Evolutionary conservation across 1,284 basidiomycete genomes (phyloP), one percentile per base, ranked within the genome.

Genomic region (Phlebopus sp.): DNA sequence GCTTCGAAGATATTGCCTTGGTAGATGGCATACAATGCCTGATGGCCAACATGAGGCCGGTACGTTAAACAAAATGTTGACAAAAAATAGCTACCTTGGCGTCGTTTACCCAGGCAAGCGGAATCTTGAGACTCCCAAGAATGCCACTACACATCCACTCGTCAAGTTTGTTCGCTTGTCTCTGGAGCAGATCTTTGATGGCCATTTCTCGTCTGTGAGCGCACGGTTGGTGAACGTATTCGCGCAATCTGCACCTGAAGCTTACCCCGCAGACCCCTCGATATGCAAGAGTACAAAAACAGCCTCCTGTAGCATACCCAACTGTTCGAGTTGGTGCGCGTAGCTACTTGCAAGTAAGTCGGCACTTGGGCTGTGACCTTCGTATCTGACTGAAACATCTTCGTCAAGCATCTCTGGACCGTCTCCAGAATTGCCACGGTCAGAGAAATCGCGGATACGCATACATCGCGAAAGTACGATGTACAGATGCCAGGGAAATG

Each of bases 401-500:
- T 76, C 77, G 1, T 67, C 66, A 30, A 64, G 67, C 50, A 40
- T 47, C 30, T 62, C 66, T 42, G 63, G 58, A n/a, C 56, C 55
- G 14, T 71, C 68, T 29, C 70, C 70, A 15, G 76, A 66, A 25
- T 78, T 72, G 21, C 75, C 73, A 53, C 94, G 79, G 66, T 98
- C 95, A 30, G 81, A 79, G 55, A 97, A 90, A 64, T 97, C 94
- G 21, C 94, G 80, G 41, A 87, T 70, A 35, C 84, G 76, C 66
- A 98, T 79, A 44, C 89, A 89, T 19, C 86, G 81, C 4, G 92
- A 88, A 21, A 99, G 74, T 29, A 98, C 72, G 50, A 94, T 81
- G 65, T 96, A 97, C 25, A 98, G 66, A 68, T 98, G 94, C 96
- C 96, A 99, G 7, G 90, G 79, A 46, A 97, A 72, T 10, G 91